These are phyloP conservation scores for Lodderomyces orthopsilosis DNA, from an alignment of 1,139 yeast genomes.

Conservation along the genomic window DNA sequence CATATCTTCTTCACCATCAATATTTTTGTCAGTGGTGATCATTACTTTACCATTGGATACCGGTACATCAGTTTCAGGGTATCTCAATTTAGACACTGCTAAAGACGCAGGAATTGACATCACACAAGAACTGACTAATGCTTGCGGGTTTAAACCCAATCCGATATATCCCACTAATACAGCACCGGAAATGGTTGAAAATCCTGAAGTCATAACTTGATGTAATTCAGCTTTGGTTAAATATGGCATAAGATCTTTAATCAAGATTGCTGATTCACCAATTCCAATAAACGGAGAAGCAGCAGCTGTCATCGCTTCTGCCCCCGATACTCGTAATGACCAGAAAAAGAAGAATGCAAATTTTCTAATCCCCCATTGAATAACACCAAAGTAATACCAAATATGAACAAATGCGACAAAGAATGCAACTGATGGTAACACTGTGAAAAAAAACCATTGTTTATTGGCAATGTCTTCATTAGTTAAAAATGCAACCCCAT, in stretches of 20 bases:
- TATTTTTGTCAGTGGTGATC: constrained; percentile 43
- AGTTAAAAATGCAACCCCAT: constrained; percentile 63
- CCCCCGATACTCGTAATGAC: constrained; percentile 61
- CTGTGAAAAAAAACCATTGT: constrained; percentile 56
- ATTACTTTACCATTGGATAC: constrained; percentile 50
- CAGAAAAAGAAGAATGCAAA: constrained; percentile 62
- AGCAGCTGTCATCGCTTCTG: constrained; percentile 67
- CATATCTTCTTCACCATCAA: constrained; percentile 15
- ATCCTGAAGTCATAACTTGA: constrained; percentile 65
- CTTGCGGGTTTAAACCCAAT: constrained; percentile 63
- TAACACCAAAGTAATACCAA: constrained; percentile 57
- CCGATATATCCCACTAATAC: constrained; percentile 66
- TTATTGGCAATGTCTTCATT: constrained; percentile 34
- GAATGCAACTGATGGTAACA: constrained; percentile 61
- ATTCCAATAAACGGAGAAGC: constrained; percentile 71
- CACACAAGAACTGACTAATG: constrained; percentile 64
- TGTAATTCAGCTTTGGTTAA: constrained; percentile 64
- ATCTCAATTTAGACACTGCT: constrained; percentile 61
- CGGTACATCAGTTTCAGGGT: constrained; percentile 60
- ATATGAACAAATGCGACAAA: constrained; percentile 65
- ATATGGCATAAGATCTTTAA: constrained; percentile 61
- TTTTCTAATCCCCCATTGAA: constrained; percentile 63
- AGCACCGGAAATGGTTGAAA: constrained; percentile 67
- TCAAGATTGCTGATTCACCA: constrained; percentile 64
- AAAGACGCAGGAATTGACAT: constrained; percentile 71